Base-by-base conservation (phyloP, 768 basidiomycete genomes). In the Mrakia blollopis region DNA sequence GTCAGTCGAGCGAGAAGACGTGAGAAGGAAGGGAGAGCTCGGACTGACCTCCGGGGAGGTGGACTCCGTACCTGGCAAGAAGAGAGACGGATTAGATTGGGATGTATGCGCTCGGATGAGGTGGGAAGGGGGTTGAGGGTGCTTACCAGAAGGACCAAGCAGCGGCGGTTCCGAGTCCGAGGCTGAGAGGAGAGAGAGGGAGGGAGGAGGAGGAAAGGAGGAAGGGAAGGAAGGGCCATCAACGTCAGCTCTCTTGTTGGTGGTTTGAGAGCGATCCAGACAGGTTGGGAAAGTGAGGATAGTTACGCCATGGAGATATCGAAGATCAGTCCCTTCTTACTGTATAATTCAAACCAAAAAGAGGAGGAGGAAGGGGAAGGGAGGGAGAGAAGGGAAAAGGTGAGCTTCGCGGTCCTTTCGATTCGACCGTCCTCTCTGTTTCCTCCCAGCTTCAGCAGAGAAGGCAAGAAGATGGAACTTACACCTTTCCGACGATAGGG, bases 61-160 rank as follows among this genome's bases (percentile, higher is more conserved):
- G 92, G 83, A 86, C 82, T 79, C 91, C 90, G 86, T 94, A 93
- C 93, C 93, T 93, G 81, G 65, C 32, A 73, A 71, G 80, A 75
- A 70, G 39, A 47, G 79, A 68, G 77, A 54, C 3, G 28, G 11
- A 23, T 35, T 25, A 28, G 50, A 35, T 65, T 11, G 44, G 18
- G 47, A 25, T 28, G 28, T 47, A n/a, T 63, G 54, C 28, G 73
- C n/a, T n/a, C n/a, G n/a, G n/a, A n/a, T n/a, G 21, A 13, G 23
- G 23, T 32, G 28, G 30, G 13, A 21, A 75, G 30, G 41, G 60
- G 47, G 76, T 35, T 74, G 39, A 47, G 39, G 44, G 32, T 65
- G 87, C 91, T 80, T 78, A 94, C 94, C 94, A 97, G 86, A 88
- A 97, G 3, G 88, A 87, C 81, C 93, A 95, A 44, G 88, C 93